A percentile compares a stretch with the other conserved stretches of the same genome.
Evolutionary conservation across 495 filamentous ascomycete species (phyloP).

Genomic region (Aspergillus carlsbadensis): DNA sequence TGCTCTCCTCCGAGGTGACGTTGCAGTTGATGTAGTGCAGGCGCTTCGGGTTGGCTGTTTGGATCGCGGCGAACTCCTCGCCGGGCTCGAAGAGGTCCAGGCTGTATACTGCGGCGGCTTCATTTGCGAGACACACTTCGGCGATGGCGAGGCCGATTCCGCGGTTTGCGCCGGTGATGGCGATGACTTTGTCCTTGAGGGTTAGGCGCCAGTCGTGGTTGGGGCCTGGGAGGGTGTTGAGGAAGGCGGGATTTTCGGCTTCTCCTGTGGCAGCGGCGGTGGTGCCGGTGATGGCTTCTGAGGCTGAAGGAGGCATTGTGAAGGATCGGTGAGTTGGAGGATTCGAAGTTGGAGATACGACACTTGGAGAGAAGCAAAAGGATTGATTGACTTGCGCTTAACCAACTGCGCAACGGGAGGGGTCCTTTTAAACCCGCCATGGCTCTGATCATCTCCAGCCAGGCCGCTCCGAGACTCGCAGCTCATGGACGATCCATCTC

Average conservation of each 20-base stretch:
- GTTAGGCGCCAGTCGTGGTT: constrained; percentile 14
- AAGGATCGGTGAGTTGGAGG: too few species aligned
- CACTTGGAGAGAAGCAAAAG: too few species aligned
- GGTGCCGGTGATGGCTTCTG: not conserved
- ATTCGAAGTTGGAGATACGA: too few species aligned
- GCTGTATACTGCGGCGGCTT: constrained; percentile 38
- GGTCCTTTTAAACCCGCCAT: too few species aligned
- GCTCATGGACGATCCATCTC: too few species aligned
- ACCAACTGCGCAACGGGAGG: too few species aligned
- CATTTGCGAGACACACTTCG: constrained; percentile 40
- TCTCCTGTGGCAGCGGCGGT: not conserved
- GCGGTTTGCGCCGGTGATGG: constrained; percentile 12
- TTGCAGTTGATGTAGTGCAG: constrained; percentile 36
- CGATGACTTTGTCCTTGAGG: constrained; percentile 24
- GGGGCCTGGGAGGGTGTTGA: not conserved
- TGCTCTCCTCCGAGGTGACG: constrained; percentile 36
- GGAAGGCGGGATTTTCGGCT: not conserved
- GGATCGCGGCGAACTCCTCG: constrained; percentile 34
- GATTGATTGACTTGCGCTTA: too few species aligned
- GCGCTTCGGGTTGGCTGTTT: constrained; percentile 26
- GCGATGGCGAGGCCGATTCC: constrained; percentile 40
- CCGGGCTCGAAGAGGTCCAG: constrained; percentile 41
- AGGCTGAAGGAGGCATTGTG: not conserved
- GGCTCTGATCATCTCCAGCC: too few species aligned
- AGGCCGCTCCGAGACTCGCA: too few species aligned